These are phyloP conservation scores for Sphaerostilbella broomeana DNA, from an alignment of 2,329 filamentous ascomycete genomes.

Conservation along the genomic window DNA sequence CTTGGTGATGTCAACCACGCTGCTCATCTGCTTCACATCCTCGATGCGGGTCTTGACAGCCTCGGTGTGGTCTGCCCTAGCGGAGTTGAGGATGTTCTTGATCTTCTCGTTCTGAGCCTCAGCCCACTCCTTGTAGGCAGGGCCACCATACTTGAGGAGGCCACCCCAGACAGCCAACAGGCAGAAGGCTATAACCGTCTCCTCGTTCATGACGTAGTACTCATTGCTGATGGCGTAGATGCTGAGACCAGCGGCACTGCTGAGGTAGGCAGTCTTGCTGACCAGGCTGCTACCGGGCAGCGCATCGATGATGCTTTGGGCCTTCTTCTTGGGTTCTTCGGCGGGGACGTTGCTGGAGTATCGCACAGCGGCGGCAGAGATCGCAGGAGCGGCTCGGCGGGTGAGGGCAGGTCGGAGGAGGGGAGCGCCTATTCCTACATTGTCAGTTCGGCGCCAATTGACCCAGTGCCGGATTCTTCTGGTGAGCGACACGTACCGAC, in stretches of 20 bases:
- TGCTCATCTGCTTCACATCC: slow-evolving; percentile 88
- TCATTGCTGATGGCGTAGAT: slow-evolving; percentile 98
- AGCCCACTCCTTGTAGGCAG: slow-evolving; percentile 88
- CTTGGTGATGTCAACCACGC: slow-evolving; percentile 96
- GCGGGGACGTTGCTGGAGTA: slow-evolving; percentile 70
- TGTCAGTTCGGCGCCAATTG: slow-evolving; percentile 25
- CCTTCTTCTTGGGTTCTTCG: slow-evolving; percentile 93
- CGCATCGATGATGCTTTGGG: slow-evolving; percentile 87
- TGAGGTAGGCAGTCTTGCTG: slow-evolving; percentile 96
- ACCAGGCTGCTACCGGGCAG: slow-evolving; percentile 87
- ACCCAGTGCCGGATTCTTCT: slow-evolving; percentile 13
- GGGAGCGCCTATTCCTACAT: slow-evolving; percentile 64
- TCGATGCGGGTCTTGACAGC: slow-evolving; percentile 92
- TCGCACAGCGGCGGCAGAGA: slow-evolving; percentile 62
- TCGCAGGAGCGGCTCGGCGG: slow-evolving; percentile 66
- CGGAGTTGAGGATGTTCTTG: slow-evolving; percentile 89
- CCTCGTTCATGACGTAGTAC: slow-evolving; percentile 99
- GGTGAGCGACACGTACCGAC: slow-evolving; percentile 61
- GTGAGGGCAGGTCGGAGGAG: slow-evolving; percentile 79
- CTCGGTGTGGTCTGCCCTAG: slow-evolving; percentile 87
- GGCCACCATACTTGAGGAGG: slow-evolving; percentile 88
- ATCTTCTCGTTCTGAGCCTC: slow-evolving; percentile 85
- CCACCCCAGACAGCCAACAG: slow-evolving; percentile 88
- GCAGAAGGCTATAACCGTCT: slow-evolving; percentile 89
- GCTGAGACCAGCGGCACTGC: slow-evolving; percentile 81